Percentiles rank a stretch among this genome's conserved stretches.
phyloP scores from a whole-genome alignment of 2,329 filamentous ascomycete genomes.

The Cercospora zeina region DNA sequence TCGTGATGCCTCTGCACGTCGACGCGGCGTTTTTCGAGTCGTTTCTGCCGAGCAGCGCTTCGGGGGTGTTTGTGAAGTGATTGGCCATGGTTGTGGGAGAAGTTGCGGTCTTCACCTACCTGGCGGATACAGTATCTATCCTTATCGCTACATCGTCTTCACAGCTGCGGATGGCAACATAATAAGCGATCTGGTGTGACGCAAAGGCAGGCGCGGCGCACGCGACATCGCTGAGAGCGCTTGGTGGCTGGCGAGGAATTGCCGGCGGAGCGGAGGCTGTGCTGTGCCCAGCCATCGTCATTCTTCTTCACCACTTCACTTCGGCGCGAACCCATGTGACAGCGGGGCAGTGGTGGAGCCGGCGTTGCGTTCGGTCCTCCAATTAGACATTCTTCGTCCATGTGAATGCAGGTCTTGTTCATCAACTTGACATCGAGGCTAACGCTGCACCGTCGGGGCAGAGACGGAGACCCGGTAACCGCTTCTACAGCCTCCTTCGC shows the following conservation, averaged over 20 bases:
- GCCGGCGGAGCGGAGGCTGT: conserved; percentile 7
- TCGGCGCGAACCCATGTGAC: conserved; percentile 5
- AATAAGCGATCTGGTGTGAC: conserved; percentile 23
- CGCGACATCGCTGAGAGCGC: conserved; percentile 8
- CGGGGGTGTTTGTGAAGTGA: conserved; percentile 53
- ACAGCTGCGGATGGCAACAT: conserved; percentile 19
- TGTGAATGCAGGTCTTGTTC: neutral
- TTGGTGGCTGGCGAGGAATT: conserved; percentile 12
- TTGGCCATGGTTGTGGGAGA: conserved; percentile 16
- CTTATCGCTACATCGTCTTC: conserved; percentile 13
- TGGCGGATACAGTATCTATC: conserved; percentile 6
- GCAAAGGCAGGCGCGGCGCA: conserved; percentile 20
- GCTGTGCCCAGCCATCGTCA: conserved; percentile 4
- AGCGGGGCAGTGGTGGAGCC: neutral
- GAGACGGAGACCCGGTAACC: too few species aligned
- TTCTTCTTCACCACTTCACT: conserved; percentile 6
- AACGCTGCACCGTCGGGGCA: too few species aligned
- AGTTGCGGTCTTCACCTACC: conserved; percentile 11
- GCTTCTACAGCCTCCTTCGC: too few species aligned
- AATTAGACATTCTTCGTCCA: neutral
- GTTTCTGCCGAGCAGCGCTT: conserved; percentile 72
- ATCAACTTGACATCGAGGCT: too few species aligned
- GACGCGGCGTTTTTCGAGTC: conserved; percentile 82
- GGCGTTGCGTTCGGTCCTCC: neutral
- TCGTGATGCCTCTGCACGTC: conserved; percentile 86